phyloP scores from a whole-genome alignment of 306 rosid species.

The Pyrus bretschneideri region DNA sequence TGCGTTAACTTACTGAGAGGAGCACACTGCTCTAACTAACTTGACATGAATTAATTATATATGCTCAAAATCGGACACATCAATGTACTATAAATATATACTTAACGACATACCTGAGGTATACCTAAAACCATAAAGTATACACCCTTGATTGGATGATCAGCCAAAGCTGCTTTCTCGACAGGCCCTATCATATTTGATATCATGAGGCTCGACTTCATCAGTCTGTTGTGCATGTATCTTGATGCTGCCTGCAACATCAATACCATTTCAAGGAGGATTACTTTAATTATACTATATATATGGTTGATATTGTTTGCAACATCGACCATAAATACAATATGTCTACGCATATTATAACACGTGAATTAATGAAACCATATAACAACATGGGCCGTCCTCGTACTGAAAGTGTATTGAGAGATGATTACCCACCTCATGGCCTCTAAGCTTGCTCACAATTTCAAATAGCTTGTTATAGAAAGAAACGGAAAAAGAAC shows the following conservation, averaged over 20 bases:
- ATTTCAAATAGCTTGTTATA: constrained; percentile 26
- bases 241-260: constrained; percentile 37
- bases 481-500: constrained; percentile 32
- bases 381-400: not conserved
- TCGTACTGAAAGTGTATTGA: not conserved
- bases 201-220: constrained; percentile 35
- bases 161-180: constrained; percentile 41
- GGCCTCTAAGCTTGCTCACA: constrained; percentile 41
- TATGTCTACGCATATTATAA: no score
- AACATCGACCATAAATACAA: not conserved
- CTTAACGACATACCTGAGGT: constrained; percentile 41
- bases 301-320: no score
- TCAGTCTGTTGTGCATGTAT: constrained; percentile 27
- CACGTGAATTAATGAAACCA: not conserved
- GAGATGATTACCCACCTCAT: constrained; percentile 29
- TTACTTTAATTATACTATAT: not conserved
- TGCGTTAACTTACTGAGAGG: no score
- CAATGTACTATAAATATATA: not conserved
- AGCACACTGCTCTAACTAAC: no score
- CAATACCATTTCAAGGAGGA: not conserved
- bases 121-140: constrained; percentile 34
- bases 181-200: constrained; percentile 51
- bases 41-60: no score
- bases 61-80: no score
- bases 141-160: constrained; percentile 31